Evolutionary conservation across 2,329 filamentous ascomycete species (phyloP).

Genomic region (Pseudogymnoascus sp.): DNA sequence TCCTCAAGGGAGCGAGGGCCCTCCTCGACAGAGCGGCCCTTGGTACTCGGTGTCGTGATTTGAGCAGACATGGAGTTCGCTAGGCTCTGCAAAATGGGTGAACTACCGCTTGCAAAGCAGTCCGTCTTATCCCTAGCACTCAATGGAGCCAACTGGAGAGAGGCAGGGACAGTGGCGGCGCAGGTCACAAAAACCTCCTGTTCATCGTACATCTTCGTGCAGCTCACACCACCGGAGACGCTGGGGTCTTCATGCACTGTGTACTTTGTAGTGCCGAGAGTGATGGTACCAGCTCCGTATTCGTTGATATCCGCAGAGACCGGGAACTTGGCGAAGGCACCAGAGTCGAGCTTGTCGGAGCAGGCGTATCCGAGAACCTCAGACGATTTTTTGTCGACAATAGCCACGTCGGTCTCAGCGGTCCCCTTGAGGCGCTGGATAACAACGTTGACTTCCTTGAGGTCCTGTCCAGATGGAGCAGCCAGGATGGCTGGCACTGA

Average conservation of each 20-base stretch:
- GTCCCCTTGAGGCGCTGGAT: background rate
- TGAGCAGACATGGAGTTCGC: background rate
- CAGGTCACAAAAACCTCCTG: background rate
- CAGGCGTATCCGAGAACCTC: background rate
- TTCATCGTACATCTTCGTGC: background rate
- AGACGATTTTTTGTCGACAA: background rate
- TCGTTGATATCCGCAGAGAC: slow-evolving; percentile 1
- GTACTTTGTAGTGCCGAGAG: background rate
- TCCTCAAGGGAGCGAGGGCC: background rate
- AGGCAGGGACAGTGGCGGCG: background rate
- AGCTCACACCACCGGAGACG: background rate
- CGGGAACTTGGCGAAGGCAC: background rate
- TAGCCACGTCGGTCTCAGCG: background rate
- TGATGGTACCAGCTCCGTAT: background rate
- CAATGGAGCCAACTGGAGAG: background rate
- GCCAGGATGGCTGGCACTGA: background rate
- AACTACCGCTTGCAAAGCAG: background rate
- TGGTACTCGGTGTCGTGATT: background rate
- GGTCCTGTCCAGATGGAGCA: background rate
- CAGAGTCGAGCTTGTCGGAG: background rate
- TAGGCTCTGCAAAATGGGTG: background rate
- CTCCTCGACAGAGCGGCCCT: background rate
- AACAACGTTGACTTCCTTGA: background rate
- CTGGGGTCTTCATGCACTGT: background rate
- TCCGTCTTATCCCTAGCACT: background rate